Conservation (phyloP, 2,329 filamentous ascomycete genomes). For the Sclerotinia glacialis region DNA sequence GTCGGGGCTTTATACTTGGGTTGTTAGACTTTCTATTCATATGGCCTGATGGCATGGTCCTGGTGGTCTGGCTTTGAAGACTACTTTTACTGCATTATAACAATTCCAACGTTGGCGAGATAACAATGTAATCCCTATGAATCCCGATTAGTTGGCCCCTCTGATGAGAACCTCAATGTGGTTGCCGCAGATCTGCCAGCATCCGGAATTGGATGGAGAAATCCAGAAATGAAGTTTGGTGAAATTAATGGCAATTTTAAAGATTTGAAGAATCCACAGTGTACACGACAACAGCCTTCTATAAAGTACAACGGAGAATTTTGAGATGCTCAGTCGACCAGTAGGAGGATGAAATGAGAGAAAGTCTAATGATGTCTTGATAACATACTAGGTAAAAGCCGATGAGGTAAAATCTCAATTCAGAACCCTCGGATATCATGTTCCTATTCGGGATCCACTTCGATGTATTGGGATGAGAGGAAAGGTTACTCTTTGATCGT, state of each 20-base stretch:
- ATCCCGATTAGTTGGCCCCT: background rate
- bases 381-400: background rate
- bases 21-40: background rate
- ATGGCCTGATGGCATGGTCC: too few species aligned
- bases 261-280: background rate
- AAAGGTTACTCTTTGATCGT: background rate
- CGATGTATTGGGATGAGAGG: too few species aligned
- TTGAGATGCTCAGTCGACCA: background rate
- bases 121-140: too few species aligned
- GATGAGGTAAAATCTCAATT: background rate
- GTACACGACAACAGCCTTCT: background rate
- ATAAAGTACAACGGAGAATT: background rate
- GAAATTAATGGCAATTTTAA: constrained; percentile 12
- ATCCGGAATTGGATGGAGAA: background rate
- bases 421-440: background rate
- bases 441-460: background rate
- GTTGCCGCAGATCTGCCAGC: background rate
- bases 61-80: background rate
- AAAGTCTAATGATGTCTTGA: constrained; percentile 1
- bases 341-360: background rate
- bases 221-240: background rate
- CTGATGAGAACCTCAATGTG: too few species aligned
- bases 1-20: background rate
- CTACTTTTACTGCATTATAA: background rate
- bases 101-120: background rate